Evolutionary conservation across 2,329 filamentous ascomycete species (phyloP), one percentile per base, ranked within the genome.

Genomic region (Didymella lethalis): DNA sequence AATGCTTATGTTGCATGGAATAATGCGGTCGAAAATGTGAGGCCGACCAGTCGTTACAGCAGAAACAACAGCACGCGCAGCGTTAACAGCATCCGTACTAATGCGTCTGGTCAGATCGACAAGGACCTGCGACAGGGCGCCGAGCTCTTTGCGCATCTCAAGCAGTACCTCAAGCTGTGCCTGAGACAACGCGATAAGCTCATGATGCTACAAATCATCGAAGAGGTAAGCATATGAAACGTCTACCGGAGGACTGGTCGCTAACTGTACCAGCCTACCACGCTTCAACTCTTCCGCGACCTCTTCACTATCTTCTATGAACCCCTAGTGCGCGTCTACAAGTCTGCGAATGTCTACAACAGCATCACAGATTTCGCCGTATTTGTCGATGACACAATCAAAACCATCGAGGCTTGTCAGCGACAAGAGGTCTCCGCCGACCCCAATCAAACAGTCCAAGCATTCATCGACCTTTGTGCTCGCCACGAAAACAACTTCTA

Each of bases 221-320:
- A 98, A 78, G 94, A 99, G 73, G 80, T 81, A 75, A 55, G 75
- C 56, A 36, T 34, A 25, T 0, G 7, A 56, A 14, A 6, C 18
- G 12, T 14, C 5, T 16, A 7, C 14, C 12, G 10, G n/a, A 29
- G 11, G 8, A 10, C 26, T 7, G 2, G 34, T 25, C 54, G 51
- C 72, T 73, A 61, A 75, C 64, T 38, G 0, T 3, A 23, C 12
- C 57, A 82, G 80, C 92, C 95, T 0, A 93, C 94, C n/a, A 98
- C 95, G 0, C 83, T 99, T n/a, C 90, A 96, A 74, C 85, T 99
- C 28, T 95, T 99, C 84, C 88, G 93, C 47, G 95, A 99, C 72
- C 84, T 99, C 25, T 98, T 99, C 77, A 96, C 93, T 32, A 98
- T 99, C 74, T 99, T 99, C 81, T 99, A 99, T 79, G 95, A 99